Percentiles rank a stretch among this genome's conserved stretches.
Evolutionary conservation across 2,329 filamentous ascomycete species (phyloP).

Genomic region (Claviceps africana): DNA sequence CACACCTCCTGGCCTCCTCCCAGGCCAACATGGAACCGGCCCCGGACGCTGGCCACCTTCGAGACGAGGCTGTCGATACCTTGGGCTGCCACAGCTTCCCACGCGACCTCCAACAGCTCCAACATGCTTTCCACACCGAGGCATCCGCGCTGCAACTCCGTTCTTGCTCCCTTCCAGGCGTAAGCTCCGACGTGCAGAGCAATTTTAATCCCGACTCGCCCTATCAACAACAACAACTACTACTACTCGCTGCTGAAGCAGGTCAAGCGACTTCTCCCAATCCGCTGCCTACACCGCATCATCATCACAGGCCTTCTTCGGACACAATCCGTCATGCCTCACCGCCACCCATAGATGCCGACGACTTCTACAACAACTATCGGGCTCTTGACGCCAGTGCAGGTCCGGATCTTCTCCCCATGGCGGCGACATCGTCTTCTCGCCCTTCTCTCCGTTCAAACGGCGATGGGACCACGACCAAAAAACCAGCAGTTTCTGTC

Average conservation of each 20-base stretch:
- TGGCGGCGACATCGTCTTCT: constrained; percentile 23
- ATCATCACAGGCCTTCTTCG: constrained; percentile 10
- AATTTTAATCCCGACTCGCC: constrained; percentile 2
- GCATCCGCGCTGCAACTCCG: not conserved
- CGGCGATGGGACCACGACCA: constrained; percentile 35
- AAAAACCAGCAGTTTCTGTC: constrained; percentile 28
- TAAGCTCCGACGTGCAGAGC: constrained; percentile 1
- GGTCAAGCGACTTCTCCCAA: not conserved
- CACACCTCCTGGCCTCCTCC: constrained; percentile 26
- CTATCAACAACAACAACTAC: constrained; percentile 10
- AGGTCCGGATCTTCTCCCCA: constrained; percentile 21
- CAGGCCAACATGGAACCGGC: constrained; percentile 16
- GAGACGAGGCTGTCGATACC: constrained; percentile 7
- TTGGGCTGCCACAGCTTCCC: constrained; percentile 13
- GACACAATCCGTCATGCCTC: constrained; percentile 21
- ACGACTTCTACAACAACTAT: constrained; percentile 42
- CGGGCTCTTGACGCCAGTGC: constrained; percentile 23
- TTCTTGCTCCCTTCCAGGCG: not conserved
- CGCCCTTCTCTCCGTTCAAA: constrained; percentile 33
- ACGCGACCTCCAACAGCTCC: constrained; percentile 16
- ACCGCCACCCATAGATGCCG: constrained; percentile 32
- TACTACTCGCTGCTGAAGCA: not conserved
- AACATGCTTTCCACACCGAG: constrained; percentile 8
- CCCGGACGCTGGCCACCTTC: constrained; percentile 16
- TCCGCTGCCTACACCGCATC: not conserved